These are phyloP conservation scores for Ascochyta fabae DNA, from an alignment of 2,329 filamentous ascomycete species.

Conservation along the genomic window DNA sequence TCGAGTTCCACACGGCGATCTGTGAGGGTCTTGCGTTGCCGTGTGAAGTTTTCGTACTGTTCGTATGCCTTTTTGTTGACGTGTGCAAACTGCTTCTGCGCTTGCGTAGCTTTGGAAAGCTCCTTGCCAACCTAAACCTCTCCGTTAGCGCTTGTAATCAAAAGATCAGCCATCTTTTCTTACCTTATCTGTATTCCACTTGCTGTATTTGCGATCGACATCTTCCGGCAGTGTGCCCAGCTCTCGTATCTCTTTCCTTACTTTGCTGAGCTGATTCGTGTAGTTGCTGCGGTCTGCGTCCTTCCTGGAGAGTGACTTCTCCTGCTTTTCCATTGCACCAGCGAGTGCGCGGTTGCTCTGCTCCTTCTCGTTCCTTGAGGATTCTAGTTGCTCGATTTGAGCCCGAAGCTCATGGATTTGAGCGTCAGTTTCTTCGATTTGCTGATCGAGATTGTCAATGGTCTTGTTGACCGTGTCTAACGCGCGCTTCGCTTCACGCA, in stretches of 20 bases:
- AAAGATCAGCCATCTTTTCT: conserved; percentile 38
- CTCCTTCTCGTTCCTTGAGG: conserved; percentile 68
- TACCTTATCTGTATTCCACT: conserved; percentile 78
- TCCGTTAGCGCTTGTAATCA: conserved; percentile 20
- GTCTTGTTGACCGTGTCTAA: conserved; percentile 77
- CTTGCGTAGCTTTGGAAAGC: conserved; percentile 89
- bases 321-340: conserved; percentile 79
- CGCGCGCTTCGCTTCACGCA: conserved; percentile 81
- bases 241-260: conserved; percentile 87
- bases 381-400: conserved; percentile 65
- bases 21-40: conserved; percentile 84
- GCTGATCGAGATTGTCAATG: conserved; percentile 70
- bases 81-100: conserved; percentile 93
- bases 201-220: conserved; percentile 88
- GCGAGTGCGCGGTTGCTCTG: conserved; percentile 77
- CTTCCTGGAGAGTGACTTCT: conserved; percentile 90
- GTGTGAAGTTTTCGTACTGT: conserved; percentile 97
- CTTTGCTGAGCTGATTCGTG: conserved; percentile 77
- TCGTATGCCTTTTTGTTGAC: conserved; percentile 99
- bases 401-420: conserved; percentile 68
- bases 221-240: conserved; percentile 93
- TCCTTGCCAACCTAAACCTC: conserved; percentile 52
- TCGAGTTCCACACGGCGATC: conserved; percentile 87
- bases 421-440: conserved; percentile 75
- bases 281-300: conserved; percentile 86